A percentile compares a stretch with the other conserved stretches of the same genome.
Conservation (phyloP, 768 basidiomycete genomes). For the Trametes cubensis region DNA sequence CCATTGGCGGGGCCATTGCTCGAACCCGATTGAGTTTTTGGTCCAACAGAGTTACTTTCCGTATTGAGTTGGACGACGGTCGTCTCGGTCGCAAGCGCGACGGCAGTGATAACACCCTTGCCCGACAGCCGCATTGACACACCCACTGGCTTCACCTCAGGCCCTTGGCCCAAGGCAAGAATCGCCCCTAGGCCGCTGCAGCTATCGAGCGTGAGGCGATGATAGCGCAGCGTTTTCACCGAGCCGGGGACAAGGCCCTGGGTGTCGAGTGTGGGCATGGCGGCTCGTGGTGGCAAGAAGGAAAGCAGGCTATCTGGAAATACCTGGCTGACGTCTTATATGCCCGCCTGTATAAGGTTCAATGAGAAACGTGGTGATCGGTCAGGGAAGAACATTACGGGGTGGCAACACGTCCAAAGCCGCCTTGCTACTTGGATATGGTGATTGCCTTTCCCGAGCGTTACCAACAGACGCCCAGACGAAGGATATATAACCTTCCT, state of each 20-base stretch:
- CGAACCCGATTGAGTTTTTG: not conserved
- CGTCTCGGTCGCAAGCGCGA: slow-evolving; percentile 19
- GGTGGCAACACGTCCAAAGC: no score
- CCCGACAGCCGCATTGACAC: slow-evolving; percentile 19
- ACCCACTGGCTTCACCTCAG: slow-evolving; percentile 13
- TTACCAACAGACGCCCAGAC: no score
- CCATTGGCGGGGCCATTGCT: no score
- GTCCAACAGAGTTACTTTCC: not conserved
- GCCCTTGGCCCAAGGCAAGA: not conserved
- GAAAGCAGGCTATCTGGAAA: not conserved
- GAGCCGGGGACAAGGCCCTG: slow-evolving; percentile 4
- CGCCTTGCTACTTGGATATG: no score
- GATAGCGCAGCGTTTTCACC: not conserved
- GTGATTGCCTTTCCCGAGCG: no score
- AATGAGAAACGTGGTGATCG: not conserved
- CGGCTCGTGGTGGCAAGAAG: not conserved
- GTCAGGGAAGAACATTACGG: no score
- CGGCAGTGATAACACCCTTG: slow-evolving; percentile 16
- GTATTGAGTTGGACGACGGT: slow-evolving; percentile 13
- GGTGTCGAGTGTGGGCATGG: slow-evolving; percentile 7
- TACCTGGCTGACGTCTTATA: not conserved
- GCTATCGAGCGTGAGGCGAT: not conserved
- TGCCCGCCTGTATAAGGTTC: not conserved
- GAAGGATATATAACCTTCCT: no score
- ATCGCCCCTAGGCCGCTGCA: not conserved